These are phyloP conservation scores for Chaetomiaceae sp. DNA, from an alignment of 2,329 filamentous ascomycete genomes.

Conservation along the genomic window DNA sequence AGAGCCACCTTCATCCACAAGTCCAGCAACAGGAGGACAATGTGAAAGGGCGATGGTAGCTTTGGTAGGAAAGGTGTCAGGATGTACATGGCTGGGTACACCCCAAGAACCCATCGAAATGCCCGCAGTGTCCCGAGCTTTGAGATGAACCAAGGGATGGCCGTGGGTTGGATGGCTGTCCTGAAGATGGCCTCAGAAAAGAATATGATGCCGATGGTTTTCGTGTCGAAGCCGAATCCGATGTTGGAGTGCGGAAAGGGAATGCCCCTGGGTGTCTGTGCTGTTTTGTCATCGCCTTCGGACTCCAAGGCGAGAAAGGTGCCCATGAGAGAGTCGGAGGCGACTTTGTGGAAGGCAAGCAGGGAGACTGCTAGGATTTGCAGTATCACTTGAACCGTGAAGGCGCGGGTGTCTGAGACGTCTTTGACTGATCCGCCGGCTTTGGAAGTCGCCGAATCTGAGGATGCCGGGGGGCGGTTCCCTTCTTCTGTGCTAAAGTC, in stretches of 20 bases:
- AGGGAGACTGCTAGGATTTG: slow-evolving; percentile 14
- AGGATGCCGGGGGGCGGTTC: not conserved
- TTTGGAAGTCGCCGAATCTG: not conserved
- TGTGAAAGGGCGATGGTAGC: not conserved
- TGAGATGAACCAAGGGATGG: slow-evolving; percentile 8
- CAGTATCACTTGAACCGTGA: slow-evolving; percentile 4
- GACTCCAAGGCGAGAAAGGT: slow-evolving; percentile 8
- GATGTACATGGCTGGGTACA: slow-evolving; percentile 14
- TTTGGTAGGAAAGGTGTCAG: slow-evolving; percentile 11
- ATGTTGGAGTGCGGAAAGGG: not conserved
- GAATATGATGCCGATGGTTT: slow-evolving; percentile 12
- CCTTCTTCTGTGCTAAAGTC: not conserved
- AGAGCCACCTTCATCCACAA: slow-evolving; percentile 12
- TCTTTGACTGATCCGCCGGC: not conserved
- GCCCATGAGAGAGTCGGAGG: slow-evolving; percentile 6
- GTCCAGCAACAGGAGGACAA: slow-evolving; percentile 5
- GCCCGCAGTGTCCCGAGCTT: slow-evolving; percentile 3
- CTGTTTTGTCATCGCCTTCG: not conserved
- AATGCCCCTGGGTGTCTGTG: not conserved
- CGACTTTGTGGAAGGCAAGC: slow-evolving; percentile 14
- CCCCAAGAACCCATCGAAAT: not conserved
- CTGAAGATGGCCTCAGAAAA: slow-evolving; percentile 10
- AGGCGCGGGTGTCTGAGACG: not conserved
- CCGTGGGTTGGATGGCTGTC: slow-evolving; percentile 2
- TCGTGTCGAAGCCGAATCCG: slow-evolving; percentile 10